Evolutionary conservation across 1,284 basidiomycete genomes (phyloP), one percentile per base, ranked within the genome.

Genomic region (Acaromyces ingoldii): DNA sequence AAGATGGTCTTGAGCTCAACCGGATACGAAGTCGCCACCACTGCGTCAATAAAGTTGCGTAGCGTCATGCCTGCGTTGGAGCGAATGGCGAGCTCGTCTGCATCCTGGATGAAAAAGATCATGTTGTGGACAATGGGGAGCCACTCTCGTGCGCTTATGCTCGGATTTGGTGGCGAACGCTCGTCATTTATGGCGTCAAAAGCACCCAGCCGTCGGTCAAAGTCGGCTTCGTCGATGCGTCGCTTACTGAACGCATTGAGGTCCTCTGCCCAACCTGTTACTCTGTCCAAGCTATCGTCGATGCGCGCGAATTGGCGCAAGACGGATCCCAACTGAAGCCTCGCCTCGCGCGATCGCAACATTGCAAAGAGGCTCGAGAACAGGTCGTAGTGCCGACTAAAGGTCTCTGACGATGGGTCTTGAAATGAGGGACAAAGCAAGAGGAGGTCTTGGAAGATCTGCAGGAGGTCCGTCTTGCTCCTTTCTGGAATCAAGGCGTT

Each of bases 151-250:
- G 78, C 65, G 0, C 82, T 79, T 22, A 40, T 17, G n/a, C 10
- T 9, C 40, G 29, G 19, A 22, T 49, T 52, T 1, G 28, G 36
- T 6, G 43, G 38, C 0, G 78, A 74, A 4, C 81, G 58, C 0
- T 76, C 77, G 48, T 87, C 86, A 75, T 90, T 93, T 48, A 99
- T 78, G 9, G 71, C 75, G 3, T 83, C 81, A 75, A 91, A 96
- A 0, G 89, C 91, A 1, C 77, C 75, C 13, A 98, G 79, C 2
- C 93, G 86, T 40, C 83, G 82, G 59, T 96, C 89, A 67, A 96
- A 96, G 75, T 98, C 90, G 1, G 91, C 88, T 73, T 98, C 91
- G 49, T 95, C 91, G 33, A 93, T 76, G 13, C 90, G 82, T 63
- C 83, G 86, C 1, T 76, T 77, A 1, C 90, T 92, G 76, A 85